A percentile compares a stretch with the other conserved stretches of the same genome.
phyloP scores from a whole-genome alignment of 106 monocot genomes.

The Dendrobium catenatum region DNA sequence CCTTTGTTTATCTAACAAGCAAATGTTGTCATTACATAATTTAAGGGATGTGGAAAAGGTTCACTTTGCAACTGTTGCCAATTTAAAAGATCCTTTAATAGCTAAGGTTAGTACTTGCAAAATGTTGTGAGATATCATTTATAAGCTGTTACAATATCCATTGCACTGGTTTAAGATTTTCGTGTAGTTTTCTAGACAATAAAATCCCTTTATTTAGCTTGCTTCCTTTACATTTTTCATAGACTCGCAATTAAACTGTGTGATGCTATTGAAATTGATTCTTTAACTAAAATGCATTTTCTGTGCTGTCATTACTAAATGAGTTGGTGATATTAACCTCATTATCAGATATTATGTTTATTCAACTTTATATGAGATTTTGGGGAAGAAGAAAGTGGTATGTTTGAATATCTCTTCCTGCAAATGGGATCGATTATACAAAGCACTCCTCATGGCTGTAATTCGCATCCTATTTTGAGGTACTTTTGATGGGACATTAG shows the following conservation, averaged over 20 bases:
- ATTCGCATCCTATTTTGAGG: not conserved
- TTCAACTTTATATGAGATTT: not conserved
- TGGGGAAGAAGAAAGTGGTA: not conserved
- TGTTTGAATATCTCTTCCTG: not conserved
- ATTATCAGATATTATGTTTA: not conserved
- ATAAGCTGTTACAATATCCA: not conserved
- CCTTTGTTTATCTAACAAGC: not conserved
- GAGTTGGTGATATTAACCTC: not conserved
- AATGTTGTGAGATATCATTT: not conserved
- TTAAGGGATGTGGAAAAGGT: constrained; percentile 61
- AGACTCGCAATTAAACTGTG: not conserved
- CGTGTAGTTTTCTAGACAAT: not conserved
- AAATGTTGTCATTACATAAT: constrained; percentile 7
- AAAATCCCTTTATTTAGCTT: not conserved
- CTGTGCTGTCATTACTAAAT: not conserved
- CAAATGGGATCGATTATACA: not conserved
- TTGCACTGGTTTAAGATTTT: not conserved
- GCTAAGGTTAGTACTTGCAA: constrained; percentile 50
- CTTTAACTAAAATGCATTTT: not conserved
- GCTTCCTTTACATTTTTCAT: not conserved
- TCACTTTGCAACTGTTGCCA: constrained; percentile 55
- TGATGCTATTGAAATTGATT: not conserved
- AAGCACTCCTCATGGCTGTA: not conserved
- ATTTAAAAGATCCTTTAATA: constrained; percentile 85
- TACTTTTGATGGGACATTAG: not conserved